These are phyloP conservation scores for Paramecium tetraurelia DNA, from an alignment of 73 alveolate genomes.

Conservation along the genomic window DNA sequence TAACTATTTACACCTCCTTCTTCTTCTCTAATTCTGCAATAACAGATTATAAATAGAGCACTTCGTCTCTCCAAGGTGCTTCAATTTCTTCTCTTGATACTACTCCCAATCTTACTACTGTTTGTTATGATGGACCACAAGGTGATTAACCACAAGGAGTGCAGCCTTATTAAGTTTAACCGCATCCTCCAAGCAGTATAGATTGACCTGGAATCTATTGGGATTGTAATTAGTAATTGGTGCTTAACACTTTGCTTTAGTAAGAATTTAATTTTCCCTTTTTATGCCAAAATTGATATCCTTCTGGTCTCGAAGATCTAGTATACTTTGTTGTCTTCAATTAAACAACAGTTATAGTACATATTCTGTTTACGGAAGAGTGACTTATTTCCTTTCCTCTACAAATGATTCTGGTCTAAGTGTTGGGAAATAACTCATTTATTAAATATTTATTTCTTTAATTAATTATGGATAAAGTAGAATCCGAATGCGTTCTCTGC, in stretches of 20 bases:
- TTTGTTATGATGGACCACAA: not conserved
- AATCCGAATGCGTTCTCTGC: slow-evolving; percentile 36
- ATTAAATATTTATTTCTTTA: not conserved
- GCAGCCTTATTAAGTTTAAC: not conserved
- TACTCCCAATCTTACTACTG: not conserved
- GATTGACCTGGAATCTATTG: not conserved
- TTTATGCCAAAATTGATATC: not conserved
- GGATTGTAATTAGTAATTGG: not conserved
- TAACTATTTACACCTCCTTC: not conserved
- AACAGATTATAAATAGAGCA: not conserved
- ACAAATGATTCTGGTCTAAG: not conserved
- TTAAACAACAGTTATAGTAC: not conserved
- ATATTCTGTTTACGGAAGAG: not conserved
- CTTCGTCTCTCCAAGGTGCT: not conserved
- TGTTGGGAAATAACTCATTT: not conserved
- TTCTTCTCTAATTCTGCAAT: not conserved
- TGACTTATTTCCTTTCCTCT: not conserved
- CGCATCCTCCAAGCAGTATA: not conserved
- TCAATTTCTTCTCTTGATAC: slow-evolving; percentile 8
- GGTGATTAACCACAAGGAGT: not conserved
- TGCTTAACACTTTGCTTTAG: not conserved
- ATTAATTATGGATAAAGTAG: not conserved
- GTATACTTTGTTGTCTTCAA: not conserved
- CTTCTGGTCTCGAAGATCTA: not conserved
- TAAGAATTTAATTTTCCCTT: not conserved